phyloP scores from a whole-genome alignment of 257 asterid species.

The Verbascum thapsus region DNA sequence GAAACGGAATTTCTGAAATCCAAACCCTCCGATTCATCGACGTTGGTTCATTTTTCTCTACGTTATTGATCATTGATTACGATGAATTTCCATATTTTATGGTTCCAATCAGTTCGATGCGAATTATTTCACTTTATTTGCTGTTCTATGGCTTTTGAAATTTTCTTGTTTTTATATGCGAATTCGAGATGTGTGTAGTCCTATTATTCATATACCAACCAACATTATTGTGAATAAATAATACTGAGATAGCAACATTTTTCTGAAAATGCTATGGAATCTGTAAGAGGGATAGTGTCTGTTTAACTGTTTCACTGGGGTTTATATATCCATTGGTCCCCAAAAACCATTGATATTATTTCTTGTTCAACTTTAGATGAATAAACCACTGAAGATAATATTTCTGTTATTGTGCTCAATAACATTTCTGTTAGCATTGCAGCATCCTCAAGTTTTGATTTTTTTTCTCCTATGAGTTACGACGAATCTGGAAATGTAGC shows the following conservation, averaged over 20 bases:
- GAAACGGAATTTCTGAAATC: not conserved
- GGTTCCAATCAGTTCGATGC: not conserved
- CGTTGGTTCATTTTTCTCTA: not conserved
- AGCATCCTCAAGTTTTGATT: not conserved
- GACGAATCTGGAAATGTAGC: not conserved
- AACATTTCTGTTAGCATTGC: not conserved
- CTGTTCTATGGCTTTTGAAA: not conserved
- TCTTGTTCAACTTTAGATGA: not conserved
- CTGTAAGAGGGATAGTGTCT: not conserved
- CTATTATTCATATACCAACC: no score
- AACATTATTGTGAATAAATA: no score
- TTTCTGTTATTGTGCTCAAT: no score
- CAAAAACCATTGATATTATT: not conserved
- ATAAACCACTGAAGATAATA: no score
- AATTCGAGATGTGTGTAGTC: no score
- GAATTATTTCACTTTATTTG: not conserved
- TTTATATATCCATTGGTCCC: not conserved
- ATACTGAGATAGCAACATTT: not conserved
- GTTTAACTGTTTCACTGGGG: not conserved
- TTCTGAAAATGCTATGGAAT: not conserved
- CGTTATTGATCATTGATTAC: not conserved
- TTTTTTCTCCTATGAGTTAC: not conserved
- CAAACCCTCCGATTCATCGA: conserved; percentile 10
- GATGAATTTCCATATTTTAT: not conserved
- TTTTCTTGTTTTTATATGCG: not conserved